Conservation (phyloP, 192 early-diverging fungal genomes). For the Helicostylum pulchrum region DNA sequence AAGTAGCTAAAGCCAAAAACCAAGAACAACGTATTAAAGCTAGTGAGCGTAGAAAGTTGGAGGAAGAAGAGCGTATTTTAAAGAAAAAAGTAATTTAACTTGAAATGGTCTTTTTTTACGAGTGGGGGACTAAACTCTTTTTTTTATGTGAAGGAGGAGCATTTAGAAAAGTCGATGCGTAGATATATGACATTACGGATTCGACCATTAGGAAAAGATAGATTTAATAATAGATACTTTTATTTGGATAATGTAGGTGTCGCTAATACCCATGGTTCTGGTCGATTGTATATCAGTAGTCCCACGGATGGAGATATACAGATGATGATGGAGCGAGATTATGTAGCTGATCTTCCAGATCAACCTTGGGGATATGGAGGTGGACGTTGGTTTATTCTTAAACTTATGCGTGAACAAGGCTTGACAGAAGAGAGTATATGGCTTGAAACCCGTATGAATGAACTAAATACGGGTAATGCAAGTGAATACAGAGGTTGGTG, state of each 20-base stretch:
- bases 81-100: slow-evolving; percentile 28
- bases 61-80: slow-evolving; percentile 52
- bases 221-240: slow-evolving; percentile 84
- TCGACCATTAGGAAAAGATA: slow-evolving; percentile 73
- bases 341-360: neutral
- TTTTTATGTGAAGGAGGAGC: slow-evolving; percentile 43
- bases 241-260: slow-evolving; percentile 80
- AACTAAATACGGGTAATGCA: neutral
- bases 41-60: slow-evolving; percentile 46
- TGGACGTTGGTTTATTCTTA: slow-evolving; percentile 20
- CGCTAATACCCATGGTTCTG: slow-evolving; percentile 48
- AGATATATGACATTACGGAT: slow-evolving; percentile 62
- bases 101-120: neutral
- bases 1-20: slow-evolving; percentile 34
- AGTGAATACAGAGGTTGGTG: slow-evolving; percentile 17
- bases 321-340: slow-evolving; percentile 40
- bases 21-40: slow-evolving; percentile 38
- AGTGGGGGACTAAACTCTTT: neutral
- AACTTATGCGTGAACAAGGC: slow-evolving; percentile 24
- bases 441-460: slow-evolving; percentile 28
- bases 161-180: slow-evolving; percentile 68
- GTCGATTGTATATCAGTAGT: slow-evolving; percentile 57
- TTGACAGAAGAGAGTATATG: slow-evolving; percentile 31
- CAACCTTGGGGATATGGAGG: slow-evolving; percentile 26
- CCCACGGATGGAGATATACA: slow-evolving; percentile 51